Evolutionary conservation across 257 asterid species (phyloP), one percentile per base, ranked within the genome.

Genomic region (Forsythia suspensa): DNA sequence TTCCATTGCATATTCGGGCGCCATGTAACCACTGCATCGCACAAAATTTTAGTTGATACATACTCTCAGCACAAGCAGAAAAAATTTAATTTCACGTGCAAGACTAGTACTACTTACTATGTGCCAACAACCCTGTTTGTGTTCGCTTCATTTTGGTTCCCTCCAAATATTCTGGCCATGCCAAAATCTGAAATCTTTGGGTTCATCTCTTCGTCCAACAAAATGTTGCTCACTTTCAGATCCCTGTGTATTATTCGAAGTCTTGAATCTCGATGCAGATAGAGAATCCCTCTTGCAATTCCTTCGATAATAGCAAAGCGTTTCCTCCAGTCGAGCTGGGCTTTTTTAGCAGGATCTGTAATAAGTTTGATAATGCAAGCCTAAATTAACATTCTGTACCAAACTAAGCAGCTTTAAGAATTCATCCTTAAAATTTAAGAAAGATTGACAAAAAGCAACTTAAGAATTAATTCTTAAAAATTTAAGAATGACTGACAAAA

Each of bases 1-100:
- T 76, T 90, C 97, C 98, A 95, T 93, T 36, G 98, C 98, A 85
- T 95, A 95, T 77, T 95, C 98, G 2, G 97, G 98, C 39, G 98
- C 96, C 98, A 95, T 91, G 80, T 92, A 95, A 42, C 98, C 98
- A 75, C 98, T 95, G 80, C 6, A 68, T 20, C n/a, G 63, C 11
- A 74, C 13, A 4, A 20, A 44, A 24, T 43, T 44, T 12, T 34
- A 72, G 20, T 5, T 72, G 42, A 72, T 46, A 24, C 2, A 4
- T 40, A 8, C 7, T 44, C 38, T 75, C 61, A 34, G 42, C 16
- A 61, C 44, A 79, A 13, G 8, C 20, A n/a, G 0, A 48, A 48
- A 34, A 1, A 38, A 52, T n/a, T 2, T 38, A 8, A 40, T 42
- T 24, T 52, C 24, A 37, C 5, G 12, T 15, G 52, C 0, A 59